phyloP scores from a whole-genome alignment of 1,284 basidiomycete species.

The Rhodotorula sp. region DNA sequence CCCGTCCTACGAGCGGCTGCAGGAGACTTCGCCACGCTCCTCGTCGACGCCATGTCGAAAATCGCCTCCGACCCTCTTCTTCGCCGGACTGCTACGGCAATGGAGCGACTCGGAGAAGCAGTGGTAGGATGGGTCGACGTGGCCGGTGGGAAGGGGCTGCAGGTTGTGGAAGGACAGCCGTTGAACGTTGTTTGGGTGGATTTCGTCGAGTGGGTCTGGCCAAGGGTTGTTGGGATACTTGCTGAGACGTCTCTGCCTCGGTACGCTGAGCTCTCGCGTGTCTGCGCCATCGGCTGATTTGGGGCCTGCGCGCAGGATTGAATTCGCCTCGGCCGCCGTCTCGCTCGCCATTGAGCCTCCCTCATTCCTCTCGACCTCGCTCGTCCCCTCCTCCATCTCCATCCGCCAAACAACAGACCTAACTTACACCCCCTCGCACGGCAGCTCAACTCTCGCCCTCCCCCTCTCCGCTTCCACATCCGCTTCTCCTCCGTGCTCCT shows the following conservation, averaged over 20 bases:
- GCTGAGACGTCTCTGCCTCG: conserved; percentile 52
- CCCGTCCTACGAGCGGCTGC: background rate
- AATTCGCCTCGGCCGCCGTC: conserved; percentile 48
- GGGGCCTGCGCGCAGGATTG: conserved; percentile 43
- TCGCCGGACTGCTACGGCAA: background rate
- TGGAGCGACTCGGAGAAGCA: background rate
- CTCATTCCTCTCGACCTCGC: conserved; percentile 44
- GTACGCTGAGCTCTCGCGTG: background rate
- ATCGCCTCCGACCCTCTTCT: conserved; percentile 17
- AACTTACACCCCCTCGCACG: conserved; percentile 47
- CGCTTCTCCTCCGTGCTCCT: background rate
- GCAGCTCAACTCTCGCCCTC: conserved; percentile 36
- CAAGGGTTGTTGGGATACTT: conserved; percentile 51
- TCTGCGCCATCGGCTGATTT: background rate
- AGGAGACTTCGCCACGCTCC: background rate
- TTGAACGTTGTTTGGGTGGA: conserved; percentile 41
- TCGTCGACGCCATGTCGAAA: background rate
- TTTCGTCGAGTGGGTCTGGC: conserved; percentile 51
- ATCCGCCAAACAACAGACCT: conserved; percentile 49
- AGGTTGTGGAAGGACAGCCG: conserved; percentile 5
- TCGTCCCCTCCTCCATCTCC: conserved; percentile 49
- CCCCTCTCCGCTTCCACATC: conserved; percentile 6
- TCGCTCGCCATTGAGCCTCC: conserved; percentile 37
- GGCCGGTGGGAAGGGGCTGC: background rate
- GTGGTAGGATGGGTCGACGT: conserved; percentile 1